Percentiles rank a stretch among this genome's conserved stretches.
phyloP scores from a whole-genome alignment of 495 filamentous ascomycete species.

The Xylaria nigripes region DNA sequence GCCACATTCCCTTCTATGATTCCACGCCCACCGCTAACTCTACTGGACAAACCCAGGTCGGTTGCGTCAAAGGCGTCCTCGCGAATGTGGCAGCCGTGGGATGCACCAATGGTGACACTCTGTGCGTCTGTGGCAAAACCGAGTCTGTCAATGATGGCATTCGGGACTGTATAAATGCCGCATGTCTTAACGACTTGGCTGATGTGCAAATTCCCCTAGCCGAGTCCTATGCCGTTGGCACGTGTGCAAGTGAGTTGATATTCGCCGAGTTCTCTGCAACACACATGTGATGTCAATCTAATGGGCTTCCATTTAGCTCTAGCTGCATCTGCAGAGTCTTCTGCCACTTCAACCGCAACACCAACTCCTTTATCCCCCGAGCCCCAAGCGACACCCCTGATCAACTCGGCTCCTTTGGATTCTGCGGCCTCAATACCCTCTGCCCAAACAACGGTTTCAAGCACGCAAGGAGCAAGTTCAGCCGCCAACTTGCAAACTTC shows the following conservation, averaged over 20 bases:
- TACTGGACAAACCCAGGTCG: constrained; percentile 8
- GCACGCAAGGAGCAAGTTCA: not conserved
- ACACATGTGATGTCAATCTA: not conserved
- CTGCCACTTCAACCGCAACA: constrained; percentile 7
- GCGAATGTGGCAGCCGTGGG: constrained; percentile 14
- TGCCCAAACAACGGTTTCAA: not conserved
- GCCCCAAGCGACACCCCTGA: not conserved
- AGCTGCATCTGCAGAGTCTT: constrained; percentile 13
- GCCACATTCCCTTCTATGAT: not conserved
- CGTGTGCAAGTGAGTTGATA: constrained; percentile 32
- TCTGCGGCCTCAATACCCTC: not conserved
- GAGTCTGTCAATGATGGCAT: constrained; percentile 18
- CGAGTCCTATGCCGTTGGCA: constrained; percentile 12
- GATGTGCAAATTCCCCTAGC: constrained; percentile 16
- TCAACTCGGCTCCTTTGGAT: not conserved
- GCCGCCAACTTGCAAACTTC: not conserved
- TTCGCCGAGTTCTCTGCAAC: not conserved
- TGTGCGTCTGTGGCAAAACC: constrained; percentile 21
- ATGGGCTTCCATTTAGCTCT: constrained; percentile 11
- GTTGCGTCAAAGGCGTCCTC: constrained; percentile 24
- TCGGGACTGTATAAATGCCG: constrained; percentile 19
- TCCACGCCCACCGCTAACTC: constrained; percentile 3
- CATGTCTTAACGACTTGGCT: constrained; percentile 10
- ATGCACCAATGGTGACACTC: constrained; percentile 16
- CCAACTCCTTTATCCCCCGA: constrained; percentile 1